A percentile compares a stretch with the other conserved stretches of the same genome.
Conservation (phyloP, 345 rosid species). For the Citrus unshiu region DNA sequence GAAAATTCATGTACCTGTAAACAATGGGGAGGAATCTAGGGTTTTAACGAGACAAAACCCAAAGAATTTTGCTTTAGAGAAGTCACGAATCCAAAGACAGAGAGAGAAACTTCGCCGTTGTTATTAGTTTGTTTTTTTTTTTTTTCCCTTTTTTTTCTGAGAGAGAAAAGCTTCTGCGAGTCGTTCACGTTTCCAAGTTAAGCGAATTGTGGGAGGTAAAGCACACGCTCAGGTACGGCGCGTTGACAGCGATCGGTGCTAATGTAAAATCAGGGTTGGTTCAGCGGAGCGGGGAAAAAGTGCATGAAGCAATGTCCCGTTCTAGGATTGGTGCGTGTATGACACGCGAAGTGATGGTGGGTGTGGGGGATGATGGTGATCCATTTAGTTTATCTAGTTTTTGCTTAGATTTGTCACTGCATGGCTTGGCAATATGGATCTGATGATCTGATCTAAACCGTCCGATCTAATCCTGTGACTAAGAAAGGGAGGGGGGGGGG, state of each 20-base stretch:
- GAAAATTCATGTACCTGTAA: slow-evolving; percentile 18
- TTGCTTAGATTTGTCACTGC: not conserved
- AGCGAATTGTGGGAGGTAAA: not conserved
- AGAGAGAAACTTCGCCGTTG: slow-evolving; percentile 4
- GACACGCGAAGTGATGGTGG: not conserved
- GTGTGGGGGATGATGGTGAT: not conserved
- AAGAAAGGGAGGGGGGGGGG: too few relatives aligned
- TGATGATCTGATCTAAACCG: not conserved
- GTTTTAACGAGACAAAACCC: slow-evolving; percentile 31
- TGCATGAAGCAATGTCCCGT: slow-evolving; percentile 6
- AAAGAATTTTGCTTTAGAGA: slow-evolving; percentile 2
- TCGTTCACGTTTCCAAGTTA: slow-evolving; percentile 23
- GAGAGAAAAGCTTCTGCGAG: slow-evolving; percentile 16
- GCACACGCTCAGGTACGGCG: slow-evolving; percentile 15
- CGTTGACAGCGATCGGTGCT: slow-evolving; percentile 10
- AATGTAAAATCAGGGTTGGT: slow-evolving; percentile 6
- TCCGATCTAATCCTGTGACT: not conserved
- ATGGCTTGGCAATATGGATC: not conserved
- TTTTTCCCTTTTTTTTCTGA: not conserved
- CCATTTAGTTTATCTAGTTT: slow-evolving; percentile 1
- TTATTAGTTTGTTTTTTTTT: slow-evolving; percentile 4
- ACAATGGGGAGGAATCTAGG: slow-evolving; percentile 44
- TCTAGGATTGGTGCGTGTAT: slow-evolving; percentile 24
- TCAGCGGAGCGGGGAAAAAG: slow-evolving; percentile 16
- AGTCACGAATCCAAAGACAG: slow-evolving; percentile 22